Percentiles rank a stretch among this genome's conserved stretches.
phyloP scores from a whole-genome alignment of 2,329 filamentous ascomycete species.

The Fusarium fujikuroi region DNA sequence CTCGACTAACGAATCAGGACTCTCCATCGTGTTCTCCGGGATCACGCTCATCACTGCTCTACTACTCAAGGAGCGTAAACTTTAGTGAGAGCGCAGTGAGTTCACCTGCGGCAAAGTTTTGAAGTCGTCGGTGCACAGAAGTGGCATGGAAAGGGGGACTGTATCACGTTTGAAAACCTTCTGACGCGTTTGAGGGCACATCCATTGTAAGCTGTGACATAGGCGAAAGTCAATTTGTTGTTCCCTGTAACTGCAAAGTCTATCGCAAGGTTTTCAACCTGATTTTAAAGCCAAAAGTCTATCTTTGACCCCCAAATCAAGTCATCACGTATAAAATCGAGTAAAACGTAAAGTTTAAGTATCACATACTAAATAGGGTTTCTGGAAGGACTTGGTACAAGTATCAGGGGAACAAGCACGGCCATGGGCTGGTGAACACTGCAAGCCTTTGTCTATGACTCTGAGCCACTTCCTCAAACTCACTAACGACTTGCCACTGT shows the following conservation, averaged over 20 bases:
- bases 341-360: fast-evolving
- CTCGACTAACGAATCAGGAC: neutral
- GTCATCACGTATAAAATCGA: fast-evolving
- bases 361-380: fast-evolving
- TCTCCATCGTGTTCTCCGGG: neutral
- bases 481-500: neutral
- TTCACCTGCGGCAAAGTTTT: neutral
- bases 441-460: neutral
- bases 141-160: neutral
- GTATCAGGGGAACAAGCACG: neutral
- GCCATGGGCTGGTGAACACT: neutral
- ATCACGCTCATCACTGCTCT: neutral
- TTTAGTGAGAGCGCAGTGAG: neutral
- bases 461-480: neutral
- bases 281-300: neutral
- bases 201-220: neutral
- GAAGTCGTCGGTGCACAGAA: fast-evolving
- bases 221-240: fast-evolving
- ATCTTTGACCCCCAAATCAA: neutral
- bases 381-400: fast-evolving
- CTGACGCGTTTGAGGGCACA: fast-evolving
- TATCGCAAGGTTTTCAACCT: fast-evolving
- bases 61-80: neutral
- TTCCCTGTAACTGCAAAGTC: neutral
- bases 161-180: neutral